Evolutionary conservation across 768 basidiomycete genomes (phyloP).

Genomic region (Tulasnella sp.): DNA sequence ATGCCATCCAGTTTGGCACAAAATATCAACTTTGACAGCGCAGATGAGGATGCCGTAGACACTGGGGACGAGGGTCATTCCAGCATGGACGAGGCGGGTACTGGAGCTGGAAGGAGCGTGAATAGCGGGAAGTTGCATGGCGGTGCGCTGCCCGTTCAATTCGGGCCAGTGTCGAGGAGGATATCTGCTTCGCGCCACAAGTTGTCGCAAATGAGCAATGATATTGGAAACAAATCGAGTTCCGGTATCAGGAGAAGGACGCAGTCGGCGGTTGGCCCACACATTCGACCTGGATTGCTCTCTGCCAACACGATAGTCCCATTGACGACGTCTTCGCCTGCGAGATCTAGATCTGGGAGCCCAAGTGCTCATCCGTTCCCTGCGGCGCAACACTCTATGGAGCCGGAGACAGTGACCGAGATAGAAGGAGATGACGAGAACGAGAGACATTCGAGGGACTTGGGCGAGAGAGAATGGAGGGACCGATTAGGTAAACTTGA

Average conservation of each 20-base stretch:
- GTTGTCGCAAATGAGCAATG: not conserved
- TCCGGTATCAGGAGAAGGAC: conserved; percentile 1
- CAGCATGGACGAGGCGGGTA: not conserved
- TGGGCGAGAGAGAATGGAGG: conserved; percentile 22
- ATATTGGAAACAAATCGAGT: not conserved
- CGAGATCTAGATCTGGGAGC: not conserved
- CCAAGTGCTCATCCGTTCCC: not conserved
- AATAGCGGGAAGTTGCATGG: not conserved
- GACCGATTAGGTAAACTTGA: conserved; percentile 36
- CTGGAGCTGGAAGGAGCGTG: not conserved
- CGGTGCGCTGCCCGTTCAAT: not conserved
- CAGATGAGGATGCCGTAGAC: not conserved
- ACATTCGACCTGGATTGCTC: not conserved
- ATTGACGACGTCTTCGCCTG: not conserved
- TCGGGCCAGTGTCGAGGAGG: conserved; percentile 9
- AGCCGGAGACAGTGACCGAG: conserved; percentile 13
- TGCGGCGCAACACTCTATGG: not conserved
- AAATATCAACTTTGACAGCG: not conserved
- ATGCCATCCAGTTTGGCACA: too few relatives aligned
- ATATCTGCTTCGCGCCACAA: conserved; percentile 6
- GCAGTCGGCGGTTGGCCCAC: conserved; percentile 6
- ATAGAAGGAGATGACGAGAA: conserved; percentile 10
- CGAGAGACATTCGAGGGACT: not conserved
- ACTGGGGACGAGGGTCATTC: not conserved
- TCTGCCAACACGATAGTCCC: not conserved